A percentile compares a stretch with the other conserved stretches of the same genome.
These are phyloP conservation scores for Ceratocystis harringtonii DNA, from an alignment of 2,329 filamentous ascomycete species.

Conservation along the genomic window DNA sequence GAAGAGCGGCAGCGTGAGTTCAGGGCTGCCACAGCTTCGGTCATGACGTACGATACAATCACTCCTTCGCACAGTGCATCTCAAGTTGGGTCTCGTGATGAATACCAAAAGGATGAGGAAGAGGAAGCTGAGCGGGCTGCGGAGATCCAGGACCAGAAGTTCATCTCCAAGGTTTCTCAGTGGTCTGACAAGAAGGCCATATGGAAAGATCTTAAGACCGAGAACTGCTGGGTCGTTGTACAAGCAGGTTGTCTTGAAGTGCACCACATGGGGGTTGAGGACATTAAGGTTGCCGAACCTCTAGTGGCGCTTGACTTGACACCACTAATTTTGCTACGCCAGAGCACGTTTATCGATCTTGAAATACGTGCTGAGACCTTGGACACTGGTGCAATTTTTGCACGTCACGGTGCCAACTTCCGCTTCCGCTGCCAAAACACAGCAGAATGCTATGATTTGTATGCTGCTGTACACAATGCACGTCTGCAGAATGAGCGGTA, in stretches of 20 bases:
- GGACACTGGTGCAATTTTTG: slow-evolving; percentile 50
- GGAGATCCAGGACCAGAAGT: slow-evolving; percentile 29
- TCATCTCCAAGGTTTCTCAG: slow-evolving; percentile 42
- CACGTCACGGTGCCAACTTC: slow-evolving; percentile 55
- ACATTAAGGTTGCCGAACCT: slow-evolving; percentile 29
- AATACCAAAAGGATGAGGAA: slow-evolving; percentile 2
- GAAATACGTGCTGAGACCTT: slow-evolving; percentile 82
- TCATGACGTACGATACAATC: slow-evolving; percentile 44
- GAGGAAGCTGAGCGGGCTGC: slow-evolving; percentile 13
- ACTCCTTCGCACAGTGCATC: slow-evolving; percentile 72
- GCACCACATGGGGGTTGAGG: slow-evolving; percentile 29
- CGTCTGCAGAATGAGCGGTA: slow-evolving; percentile 89
- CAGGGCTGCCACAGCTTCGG: slow-evolving; percentile 25
- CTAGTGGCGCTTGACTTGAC: slow-evolving; percentile 69
- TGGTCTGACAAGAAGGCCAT: slow-evolving; percentile 45
- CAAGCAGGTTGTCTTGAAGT: slow-evolving; percentile 45
- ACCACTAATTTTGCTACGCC: slow-evolving; percentile 74
- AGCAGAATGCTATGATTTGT: slow-evolving; percentile 67
- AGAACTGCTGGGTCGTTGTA: slow-evolving; percentile 40
- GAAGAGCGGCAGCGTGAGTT: slow-evolving; percentile 21
- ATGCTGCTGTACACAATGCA: slow-evolving; percentile 72
- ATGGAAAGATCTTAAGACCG: slow-evolving; percentile 43
- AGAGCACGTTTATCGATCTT: slow-evolving; percentile 84
- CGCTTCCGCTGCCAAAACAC: slow-evolving; percentile 73
- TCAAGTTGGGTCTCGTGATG: slow-evolving; percentile 40